Conservation (phyloP, 1,284 basidiomycete species). For the Taiwanofungus camphoratus region DNA sequence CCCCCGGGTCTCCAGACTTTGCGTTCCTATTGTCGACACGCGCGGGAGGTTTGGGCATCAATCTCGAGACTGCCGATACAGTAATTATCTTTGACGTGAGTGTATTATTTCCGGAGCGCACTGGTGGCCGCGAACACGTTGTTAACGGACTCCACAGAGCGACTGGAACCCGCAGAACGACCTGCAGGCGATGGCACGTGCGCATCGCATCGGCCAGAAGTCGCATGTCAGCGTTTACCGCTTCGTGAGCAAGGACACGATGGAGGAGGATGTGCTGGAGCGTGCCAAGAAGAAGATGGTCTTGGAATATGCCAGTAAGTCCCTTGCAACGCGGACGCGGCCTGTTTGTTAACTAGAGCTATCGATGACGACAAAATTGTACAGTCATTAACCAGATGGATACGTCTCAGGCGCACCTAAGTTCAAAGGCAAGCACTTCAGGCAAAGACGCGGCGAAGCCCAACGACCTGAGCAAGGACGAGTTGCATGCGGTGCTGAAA, state of each 20-base stretch:
- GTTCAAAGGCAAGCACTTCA: conserved; percentile 59
- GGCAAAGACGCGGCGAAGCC: conserved; percentile 72
- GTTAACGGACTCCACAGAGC: conserved; percentile 45
- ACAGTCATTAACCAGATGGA: conserved; percentile 99
- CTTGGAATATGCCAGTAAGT: conserved; percentile 96
- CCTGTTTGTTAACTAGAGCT: conserved; percentile 15
- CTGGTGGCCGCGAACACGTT: conserved; percentile 19
- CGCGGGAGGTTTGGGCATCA: conserved; percentile 97
- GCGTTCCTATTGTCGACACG: conserved; percentile 89
- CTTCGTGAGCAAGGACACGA: conserved; percentile 97
- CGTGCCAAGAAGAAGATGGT: conserved; percentile 99
- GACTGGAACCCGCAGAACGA: conserved; percentile 99
- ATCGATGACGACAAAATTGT: conserved; percentile 12
- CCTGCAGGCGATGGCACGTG: conserved; percentile 97
- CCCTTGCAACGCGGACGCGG: conserved; percentile 10
- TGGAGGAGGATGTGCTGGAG: conserved; percentile 98
- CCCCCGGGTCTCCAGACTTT: conserved; percentile 67
- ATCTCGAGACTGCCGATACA: conserved; percentile 95
- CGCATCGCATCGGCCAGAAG: conserved; percentile 96
- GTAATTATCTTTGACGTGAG: conserved; percentile 98
- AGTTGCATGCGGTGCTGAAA: conserved; percentile 97
- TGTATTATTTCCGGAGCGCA: conserved; percentile 12
- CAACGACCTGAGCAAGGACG: conserved; percentile 94
- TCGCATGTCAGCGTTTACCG: conserved; percentile 98
- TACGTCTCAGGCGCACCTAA: conserved; percentile 94